phyloP scores from a whole-genome alignment of 345 rosid species.

The Bruguiera parviflora region DNA sequence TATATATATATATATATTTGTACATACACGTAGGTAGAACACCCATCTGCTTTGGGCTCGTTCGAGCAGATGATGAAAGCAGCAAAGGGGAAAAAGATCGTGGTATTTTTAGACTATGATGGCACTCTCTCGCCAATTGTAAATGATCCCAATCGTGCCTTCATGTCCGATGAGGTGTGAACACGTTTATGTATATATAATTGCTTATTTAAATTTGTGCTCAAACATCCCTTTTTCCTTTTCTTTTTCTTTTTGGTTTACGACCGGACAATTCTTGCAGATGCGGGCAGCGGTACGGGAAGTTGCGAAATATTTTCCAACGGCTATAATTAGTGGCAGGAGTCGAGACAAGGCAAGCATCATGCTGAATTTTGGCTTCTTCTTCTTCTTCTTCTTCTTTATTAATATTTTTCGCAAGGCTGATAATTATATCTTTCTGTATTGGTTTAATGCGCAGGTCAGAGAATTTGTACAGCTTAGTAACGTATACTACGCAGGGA shows the following conservation, averaged over 20 bases:
- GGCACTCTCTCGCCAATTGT: conserved; percentile 79
- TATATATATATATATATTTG: too few species aligned
- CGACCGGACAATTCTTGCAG: conserved; percentile 21
- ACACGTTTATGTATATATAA: not conserved
- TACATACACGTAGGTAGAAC: conserved; percentile 25
- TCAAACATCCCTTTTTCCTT: too few species aligned
- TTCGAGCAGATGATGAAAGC: conserved; percentile 45
- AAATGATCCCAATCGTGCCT: conserved; percentile 53
- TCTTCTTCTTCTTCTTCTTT: too few species aligned
- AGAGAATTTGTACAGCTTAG: conserved; percentile 38
- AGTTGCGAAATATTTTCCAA: conserved; percentile 51
- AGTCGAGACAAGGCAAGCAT: conserved; percentile 49
- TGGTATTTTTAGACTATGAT: conserved; percentile 59
- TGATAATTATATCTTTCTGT: not conserved
- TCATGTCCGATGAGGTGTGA: conserved; percentile 53
- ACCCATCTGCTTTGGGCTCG: conserved; percentile 50
- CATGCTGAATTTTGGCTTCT: too few species aligned
- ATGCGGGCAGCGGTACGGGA: conserved; percentile 62
- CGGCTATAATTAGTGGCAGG: conserved; percentile 62
- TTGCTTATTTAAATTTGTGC: not conserved
- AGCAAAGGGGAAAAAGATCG: conserved; percentile 49
- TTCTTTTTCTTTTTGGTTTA: too few species aligned
- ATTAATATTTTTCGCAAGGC: too few species aligned
- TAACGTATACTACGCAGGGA: conserved; percentile 48
- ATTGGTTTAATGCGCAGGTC: conserved; percentile 23